Evolutionary conservation across 768 basidiomycete genomes (phyloP).

Genomic region (Termitomyces sp.): DNA sequence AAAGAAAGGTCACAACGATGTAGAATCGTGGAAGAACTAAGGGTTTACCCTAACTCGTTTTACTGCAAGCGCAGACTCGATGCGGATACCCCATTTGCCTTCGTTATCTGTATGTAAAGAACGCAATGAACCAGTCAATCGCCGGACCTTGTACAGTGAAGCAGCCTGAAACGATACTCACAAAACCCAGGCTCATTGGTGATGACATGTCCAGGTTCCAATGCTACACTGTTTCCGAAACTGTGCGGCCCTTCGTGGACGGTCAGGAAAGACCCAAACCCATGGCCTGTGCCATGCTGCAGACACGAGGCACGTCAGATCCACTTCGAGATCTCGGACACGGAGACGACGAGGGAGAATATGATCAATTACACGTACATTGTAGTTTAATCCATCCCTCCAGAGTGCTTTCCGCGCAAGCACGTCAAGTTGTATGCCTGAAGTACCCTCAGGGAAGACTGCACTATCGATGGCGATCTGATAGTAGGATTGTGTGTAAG

Average conservation of each 20-base stretch:
- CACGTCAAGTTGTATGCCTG: conserved; percentile 79
- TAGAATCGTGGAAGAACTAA: neutral
- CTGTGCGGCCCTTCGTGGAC: conserved; percentile 84
- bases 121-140: conserved; percentile 3
- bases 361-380: no score
- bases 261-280: conserved; percentile 81
- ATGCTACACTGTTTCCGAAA: conserved; percentile 62
- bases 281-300: conserved; percentile 90
- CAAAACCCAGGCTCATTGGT: conserved; percentile 95
- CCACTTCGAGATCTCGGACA: neutral
- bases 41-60: neutral
- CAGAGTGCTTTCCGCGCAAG: conserved; percentile 86
- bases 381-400: conserved; percentile 80
- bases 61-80: conserved; percentile 41
- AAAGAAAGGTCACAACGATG: neutral
- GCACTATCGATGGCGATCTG: conserved; percentile 89
- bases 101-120: conserved; percentile 48
- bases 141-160: conserved; percentile 1
- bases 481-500: conserved; percentile 5
- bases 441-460: conserved; percentile 87
- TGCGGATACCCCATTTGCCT: conserved; percentile 84
- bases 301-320: conserved; percentile 9
- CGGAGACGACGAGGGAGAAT: neutral
- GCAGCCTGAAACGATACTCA: conserved; percentile 30
- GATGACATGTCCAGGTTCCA: conserved; percentile 84